These are phyloP conservation scores for Tremella yokohamensis DNA, from an alignment of 768 basidiomycete species.

Conservation along the genomic window DNA sequence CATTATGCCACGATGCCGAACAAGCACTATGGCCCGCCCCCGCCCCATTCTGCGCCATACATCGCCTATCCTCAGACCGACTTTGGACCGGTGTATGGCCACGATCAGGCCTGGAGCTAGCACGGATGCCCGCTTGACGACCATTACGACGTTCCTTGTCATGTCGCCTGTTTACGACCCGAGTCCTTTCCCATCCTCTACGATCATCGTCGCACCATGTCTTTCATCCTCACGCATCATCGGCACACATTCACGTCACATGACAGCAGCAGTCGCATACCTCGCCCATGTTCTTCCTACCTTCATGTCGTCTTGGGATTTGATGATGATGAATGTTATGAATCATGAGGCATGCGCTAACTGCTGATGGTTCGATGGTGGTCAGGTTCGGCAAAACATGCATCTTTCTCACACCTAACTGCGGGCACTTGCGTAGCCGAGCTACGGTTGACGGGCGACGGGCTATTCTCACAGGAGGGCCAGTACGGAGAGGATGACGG, in stretches of 20 bases:
- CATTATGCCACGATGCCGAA: conserved; percentile 41
- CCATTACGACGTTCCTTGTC: neutral
- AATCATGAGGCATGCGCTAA: too few relatives aligned
- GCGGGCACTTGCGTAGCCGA: too few relatives aligned
- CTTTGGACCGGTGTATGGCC: conserved; percentile 6
- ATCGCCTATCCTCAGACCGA: conserved; percentile 6
- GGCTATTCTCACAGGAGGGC: too few relatives aligned
- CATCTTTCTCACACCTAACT: too few relatives aligned
- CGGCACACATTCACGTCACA: neutral
- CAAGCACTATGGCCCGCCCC: conserved; percentile 28
- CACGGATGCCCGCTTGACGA: neutral
- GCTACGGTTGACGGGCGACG: too few relatives aligned
- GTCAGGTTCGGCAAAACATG: too few relatives aligned
- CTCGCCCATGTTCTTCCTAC: neutral
- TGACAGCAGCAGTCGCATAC: neutral
- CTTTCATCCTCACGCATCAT: neutral
- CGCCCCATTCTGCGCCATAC: neutral
- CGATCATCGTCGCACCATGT: neutral
- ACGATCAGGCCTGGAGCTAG: conserved; percentile 1
- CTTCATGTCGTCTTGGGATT: conserved; percentile 5
- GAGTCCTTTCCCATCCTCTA: neutral
- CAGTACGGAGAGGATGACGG: too few relatives aligned
- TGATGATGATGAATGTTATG: neutral
- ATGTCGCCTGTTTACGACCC: neutral
- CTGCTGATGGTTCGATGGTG: too few relatives aligned